phyloP scores from a whole-genome alignment of 164 flowering plant species.

The Vitis riparia region DNA sequence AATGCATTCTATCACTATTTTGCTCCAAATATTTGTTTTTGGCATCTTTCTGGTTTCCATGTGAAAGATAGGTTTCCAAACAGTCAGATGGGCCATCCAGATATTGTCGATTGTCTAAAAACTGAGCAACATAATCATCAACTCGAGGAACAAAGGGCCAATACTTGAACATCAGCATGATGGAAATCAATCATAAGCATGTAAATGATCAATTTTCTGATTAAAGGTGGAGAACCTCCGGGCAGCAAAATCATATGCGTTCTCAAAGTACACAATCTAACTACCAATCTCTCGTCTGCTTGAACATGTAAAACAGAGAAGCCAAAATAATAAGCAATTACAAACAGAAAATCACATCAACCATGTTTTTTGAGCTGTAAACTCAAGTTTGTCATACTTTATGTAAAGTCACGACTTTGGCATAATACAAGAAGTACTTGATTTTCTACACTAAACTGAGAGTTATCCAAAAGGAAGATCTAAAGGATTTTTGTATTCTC shows the following conservation, averaged over 20 bases:
- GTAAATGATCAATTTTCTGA: conserved; percentile 10
- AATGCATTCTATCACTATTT: conserved; percentile 4
- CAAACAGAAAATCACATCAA: neutral
- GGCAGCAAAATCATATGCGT: conserved; percentile 20
- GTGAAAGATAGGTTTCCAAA: conserved; percentile 7
- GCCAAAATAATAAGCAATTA: conserved; percentile 6
- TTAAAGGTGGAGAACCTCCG: conserved; percentile 18
- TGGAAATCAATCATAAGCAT: conserved; percentile 21
- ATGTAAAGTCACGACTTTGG: no score
- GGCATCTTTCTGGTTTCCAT: conserved; percentile 2
- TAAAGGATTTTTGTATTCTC: no score
- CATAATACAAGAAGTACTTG: no score
- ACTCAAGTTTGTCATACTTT: no score
- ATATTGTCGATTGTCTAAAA: conserved; percentile 1
- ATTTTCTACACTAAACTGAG: no score
- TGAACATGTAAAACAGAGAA: conserved; percentile 20
- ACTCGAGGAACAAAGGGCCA: conserved; percentile 8
- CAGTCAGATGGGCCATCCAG: conserved; percentile 3
- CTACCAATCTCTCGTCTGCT: conserved; percentile 12
- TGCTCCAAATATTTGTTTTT: conserved; percentile 10
- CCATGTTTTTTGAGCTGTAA: no score
- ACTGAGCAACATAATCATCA: conserved; percentile 18
- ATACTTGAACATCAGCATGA: conserved; percentile 16
- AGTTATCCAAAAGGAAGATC: no score
- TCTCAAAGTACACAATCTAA: conserved; percentile 15